A percentile compares a stretch with the other conserved stretches of the same genome.
phyloP scores from a whole-genome alignment of 2,329 filamentous ascomycete species.

The Colletotrichum tamarilloi region DNA sequence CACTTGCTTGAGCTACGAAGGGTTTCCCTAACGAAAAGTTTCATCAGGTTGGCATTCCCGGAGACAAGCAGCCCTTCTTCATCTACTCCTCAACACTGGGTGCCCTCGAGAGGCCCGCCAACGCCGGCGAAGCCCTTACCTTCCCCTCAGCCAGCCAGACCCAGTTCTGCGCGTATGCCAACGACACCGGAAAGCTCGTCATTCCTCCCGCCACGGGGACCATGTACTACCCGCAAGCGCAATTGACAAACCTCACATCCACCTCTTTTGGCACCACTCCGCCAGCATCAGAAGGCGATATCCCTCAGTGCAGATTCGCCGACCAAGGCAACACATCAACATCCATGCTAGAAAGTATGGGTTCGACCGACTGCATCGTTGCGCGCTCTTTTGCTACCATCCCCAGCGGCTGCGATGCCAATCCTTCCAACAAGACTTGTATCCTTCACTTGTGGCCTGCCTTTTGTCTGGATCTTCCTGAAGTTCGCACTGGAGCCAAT shows the following conservation, averaged over 20 bases:
- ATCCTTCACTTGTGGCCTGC: background rate
- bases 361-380: constrained; percentile 1
- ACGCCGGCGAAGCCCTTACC: background rate
- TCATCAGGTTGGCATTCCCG: background rate
- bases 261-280: background rate
- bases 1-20: background rate
- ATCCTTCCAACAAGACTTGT: background rate
- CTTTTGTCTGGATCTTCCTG: background rate
- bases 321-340: background rate
- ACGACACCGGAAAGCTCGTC: background rate
- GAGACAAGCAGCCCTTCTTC: background rate
- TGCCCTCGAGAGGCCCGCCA: background rate
- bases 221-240: background rate
- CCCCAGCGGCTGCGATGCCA: background rate
- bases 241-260: background rate
- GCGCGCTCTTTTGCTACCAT: background rate
- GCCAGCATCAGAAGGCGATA: background rate
- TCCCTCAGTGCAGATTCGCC: background rate
- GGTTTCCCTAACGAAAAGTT: background rate
- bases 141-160: background rate
- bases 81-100: background rate
- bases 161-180: background rate
- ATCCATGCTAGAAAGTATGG: background rate
- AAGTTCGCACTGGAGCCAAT: background rate
- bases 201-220: background rate